A percentile compares a stretch with the other conserved stretches of the same genome.
These are phyloP conservation scores for Pseudogymnoascus sp. DNA, from an alignment of 2,329 filamentous ascomycete species.

Conservation along the genomic window DNA sequence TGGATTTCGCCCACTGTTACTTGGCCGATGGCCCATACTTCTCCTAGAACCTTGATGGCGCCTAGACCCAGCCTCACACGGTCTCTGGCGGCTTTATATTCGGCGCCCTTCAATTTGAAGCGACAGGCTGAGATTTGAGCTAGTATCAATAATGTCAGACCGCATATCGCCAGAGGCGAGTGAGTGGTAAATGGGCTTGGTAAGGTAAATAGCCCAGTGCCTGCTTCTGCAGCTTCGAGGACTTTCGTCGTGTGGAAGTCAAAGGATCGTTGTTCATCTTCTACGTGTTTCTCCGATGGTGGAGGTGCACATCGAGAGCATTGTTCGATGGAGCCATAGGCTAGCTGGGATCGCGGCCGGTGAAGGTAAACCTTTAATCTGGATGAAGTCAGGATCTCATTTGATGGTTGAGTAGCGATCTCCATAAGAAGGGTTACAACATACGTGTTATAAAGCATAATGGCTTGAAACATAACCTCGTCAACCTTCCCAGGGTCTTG, in stretches of 20 bases:
- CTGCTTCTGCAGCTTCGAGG: not conserved
- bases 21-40: not conserved
- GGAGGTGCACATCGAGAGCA: constrained; percentile 19
- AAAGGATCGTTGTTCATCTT: not conserved
- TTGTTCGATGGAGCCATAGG: constrained; percentile 19
- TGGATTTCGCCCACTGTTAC: not conserved
- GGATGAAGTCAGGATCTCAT: not conserved
- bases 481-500: constrained; percentile 32
- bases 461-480: constrained; percentile 33
- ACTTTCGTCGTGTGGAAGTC: constrained; percentile 5
- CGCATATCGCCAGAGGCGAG: not conserved
- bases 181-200: not conserved
- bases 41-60: not conserved
- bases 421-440: constrained; percentile 13
- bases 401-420: not conserved
- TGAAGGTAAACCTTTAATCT: constrained; percentile 23
- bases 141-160: not conserved
- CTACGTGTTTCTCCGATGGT: constrained; percentile 1
- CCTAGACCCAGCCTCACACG: constrained; percentile 3
- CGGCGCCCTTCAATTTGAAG: not conserved
- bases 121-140: constrained; percentile 1
- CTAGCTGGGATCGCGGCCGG: constrained; percentile 22
- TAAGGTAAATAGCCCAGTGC: not conserved
- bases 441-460: constrained; percentile 32
- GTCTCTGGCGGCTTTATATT: constrained; percentile 1